These are phyloP conservation scores for Phytophthora sojae DNA, from an alignment of 352 stramenopile genomes.

Conservation along the genomic window DNA sequence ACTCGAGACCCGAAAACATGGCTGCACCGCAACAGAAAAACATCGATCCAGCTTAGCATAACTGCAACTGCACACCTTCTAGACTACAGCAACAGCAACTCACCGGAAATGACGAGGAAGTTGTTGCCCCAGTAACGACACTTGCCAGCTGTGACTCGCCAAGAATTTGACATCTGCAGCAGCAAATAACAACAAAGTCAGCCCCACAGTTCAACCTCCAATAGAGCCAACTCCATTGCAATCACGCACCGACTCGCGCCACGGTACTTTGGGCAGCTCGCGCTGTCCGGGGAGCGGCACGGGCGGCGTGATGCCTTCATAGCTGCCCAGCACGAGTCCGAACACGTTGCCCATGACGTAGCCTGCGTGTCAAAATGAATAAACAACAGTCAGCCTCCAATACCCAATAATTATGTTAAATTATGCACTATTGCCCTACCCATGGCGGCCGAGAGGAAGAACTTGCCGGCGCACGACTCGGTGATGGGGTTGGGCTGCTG, in stretches of 20 bases:
- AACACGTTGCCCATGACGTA: conserved; percentile 87
- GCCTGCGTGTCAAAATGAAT: conserved; percentile 33
- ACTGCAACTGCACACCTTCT: not conserved
- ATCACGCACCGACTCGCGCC: conserved; percentile 67
- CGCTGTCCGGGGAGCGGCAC: conserved; percentile 82
- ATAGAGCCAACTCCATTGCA: not conserved
- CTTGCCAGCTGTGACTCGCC: conserved; percentile 76
- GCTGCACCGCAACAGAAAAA: conserved; percentile 43
- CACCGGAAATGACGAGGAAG: conserved; percentile 87
- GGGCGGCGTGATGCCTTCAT: conserved; percentile 87
- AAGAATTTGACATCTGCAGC: conserved; percentile 69
- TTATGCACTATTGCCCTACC: conserved; percentile 34
- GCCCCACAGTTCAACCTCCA: not conserved
- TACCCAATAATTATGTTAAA: not conserved
- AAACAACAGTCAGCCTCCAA: not conserved
- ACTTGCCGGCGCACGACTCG: conserved; percentile 85
- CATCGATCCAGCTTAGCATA: no score
- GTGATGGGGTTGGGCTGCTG: conserved; percentile 78
- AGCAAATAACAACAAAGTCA: not conserved
- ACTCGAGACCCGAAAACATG: conserved; percentile 96
- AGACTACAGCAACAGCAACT: not conserved
- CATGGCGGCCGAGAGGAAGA: conserved; percentile 81
- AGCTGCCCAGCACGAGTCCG: conserved; percentile 81
- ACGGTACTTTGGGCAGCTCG: conserved; percentile 82
- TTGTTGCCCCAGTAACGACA: conserved; percentile 90